Base-by-base conservation (phyloP, 164 flowering plant species). In the Amborella trichopoda region DNA sequence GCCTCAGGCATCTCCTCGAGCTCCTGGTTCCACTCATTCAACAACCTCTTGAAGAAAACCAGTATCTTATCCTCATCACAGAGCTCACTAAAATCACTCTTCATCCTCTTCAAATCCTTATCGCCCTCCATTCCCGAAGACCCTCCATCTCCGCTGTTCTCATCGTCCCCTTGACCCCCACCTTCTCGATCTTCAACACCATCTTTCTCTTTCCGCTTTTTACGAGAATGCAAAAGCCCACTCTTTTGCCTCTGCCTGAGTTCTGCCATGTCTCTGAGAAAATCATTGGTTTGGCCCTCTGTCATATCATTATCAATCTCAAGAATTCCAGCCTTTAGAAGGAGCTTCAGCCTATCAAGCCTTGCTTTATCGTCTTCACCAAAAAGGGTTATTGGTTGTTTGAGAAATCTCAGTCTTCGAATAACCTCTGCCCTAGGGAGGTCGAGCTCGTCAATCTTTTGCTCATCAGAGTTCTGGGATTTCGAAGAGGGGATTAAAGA, bases 21-120 rank as follows among this genome's bases (percentile, higher is more conserved):
- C 73, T 93, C 99, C 70, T 79, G 89, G 9, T 76, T 75, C 99
- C 99, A 93, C 68, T 93, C 97, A 66, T 71, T 88, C 80, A 93
- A 65, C 62, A 88, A 56, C 75, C 69, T 80, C 80, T 90, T 90
- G 42, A 83, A 90, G 46, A 86, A 86, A 16, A 51, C 54, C 8
- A 51, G 52, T 30, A 90, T 90, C 80, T 73, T 88, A 71, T 93
- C 99, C 66, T 93, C 99, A 26, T 70, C 86, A 47, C 87, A 84
- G 58, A 93, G 46, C n/a, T 88, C 96, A 20, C 73, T 87, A 23
- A 82, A 93, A 64, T 79, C 72, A 6, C 79, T 67, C 66, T 76
- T 93, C 99, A 93, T 74, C 23, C 76, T 36, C 67, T 79, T 85
- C 72, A 63, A 57, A 73, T 88, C 96, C 73, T 75, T 70, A 51